A percentile compares a stretch with the other conserved stretches of the same genome.
phyloP scores from a whole-genome alignment of 2,329 filamentous ascomycete genomes.

The Penicillium griseofulvum region DNA sequence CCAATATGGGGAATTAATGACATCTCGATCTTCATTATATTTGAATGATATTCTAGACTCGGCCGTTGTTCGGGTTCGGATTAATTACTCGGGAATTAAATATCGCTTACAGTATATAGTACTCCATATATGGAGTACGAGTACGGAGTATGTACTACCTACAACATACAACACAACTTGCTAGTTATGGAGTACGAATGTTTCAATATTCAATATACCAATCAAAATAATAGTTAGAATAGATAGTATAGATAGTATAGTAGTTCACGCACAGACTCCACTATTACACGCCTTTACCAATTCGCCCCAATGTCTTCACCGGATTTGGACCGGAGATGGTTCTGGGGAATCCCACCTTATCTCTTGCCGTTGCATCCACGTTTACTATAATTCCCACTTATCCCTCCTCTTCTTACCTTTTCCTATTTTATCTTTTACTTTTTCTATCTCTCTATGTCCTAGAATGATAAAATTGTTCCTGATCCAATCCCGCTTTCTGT shows the following conservation, averaged over 20 bases:
- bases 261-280: neutral
- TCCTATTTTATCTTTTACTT: neutral
- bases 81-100: neutral
- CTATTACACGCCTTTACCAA: neutral
- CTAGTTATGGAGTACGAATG: too few relatives aligned
- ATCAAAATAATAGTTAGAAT: neutral
- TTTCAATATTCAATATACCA: too few relatives aligned
- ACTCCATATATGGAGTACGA: neutral
- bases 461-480: constrained; percentile 29
- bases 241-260: neutral
- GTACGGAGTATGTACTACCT: neutral
- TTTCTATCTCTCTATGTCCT: neutral
- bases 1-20: neutral
- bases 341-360: constrained; percentile 11
- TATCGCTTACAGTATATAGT: neutral
- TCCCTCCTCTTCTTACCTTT: neutral
- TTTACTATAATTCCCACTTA: constrained; percentile 1
- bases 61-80: neutral
- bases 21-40: neutral
- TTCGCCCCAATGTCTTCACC: constrained; percentile 16
- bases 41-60: neutral
- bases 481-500: constrained; percentile 25
- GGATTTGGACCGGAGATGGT: constrained; percentile 14
- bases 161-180: too few relatives aligned
- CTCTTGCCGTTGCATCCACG: constrained; percentile 13